Base-by-base conservation (phyloP, 2,329 filamentous ascomycete species). In the Emergomyces pasteurianus region DNA sequence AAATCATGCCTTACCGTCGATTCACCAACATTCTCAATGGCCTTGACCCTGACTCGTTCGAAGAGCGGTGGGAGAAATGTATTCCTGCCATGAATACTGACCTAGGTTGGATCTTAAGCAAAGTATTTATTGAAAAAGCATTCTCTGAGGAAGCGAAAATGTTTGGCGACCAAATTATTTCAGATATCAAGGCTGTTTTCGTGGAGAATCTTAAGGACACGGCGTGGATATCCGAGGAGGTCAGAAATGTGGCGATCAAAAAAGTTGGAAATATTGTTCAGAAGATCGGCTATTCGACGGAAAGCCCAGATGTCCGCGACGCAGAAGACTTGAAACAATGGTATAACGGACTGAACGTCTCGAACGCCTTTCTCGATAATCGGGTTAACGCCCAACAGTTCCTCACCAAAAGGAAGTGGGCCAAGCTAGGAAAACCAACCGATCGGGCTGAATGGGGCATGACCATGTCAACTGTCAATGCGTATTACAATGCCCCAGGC, bases 51-150 rank as follows among this genome's bases (percentile, higher is more conserved):
- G 79, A 86, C 58, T 82, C 84, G 1, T 79, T 78, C 23, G 75
- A 83, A 16, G 86, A 89, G 67, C 79, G 86, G 56, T 88, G 86
- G 86, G 79, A 85, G 66, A 84, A 78, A 7, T 89, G 86, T 65
- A 79, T 88, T 34, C 70, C 69, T 8, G 77, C 80, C 40, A 78
- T 86, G 5, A 84, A 87, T 64, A 70, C 72, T 26, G 80, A 81
- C 5, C 70, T 89, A 26, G 81, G 81, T 2, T 89, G 86, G 86
- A 85, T 87, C 56, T 74, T 88, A 18, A 86, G 85, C 68, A 82
- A 85, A 26, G 89, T 89, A 74, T 90, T 86, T 64, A 79, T 89
- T 1, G 81, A 89, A 63, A 83, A 83, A 56, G 80, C 85, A 0
- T 90, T 89, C 67, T 83, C 85, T 0, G 79, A 85, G 14, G 80